phyloP scores from a whole-genome alignment of 306 rosid genomes.

The Vigna mungo region DNA sequence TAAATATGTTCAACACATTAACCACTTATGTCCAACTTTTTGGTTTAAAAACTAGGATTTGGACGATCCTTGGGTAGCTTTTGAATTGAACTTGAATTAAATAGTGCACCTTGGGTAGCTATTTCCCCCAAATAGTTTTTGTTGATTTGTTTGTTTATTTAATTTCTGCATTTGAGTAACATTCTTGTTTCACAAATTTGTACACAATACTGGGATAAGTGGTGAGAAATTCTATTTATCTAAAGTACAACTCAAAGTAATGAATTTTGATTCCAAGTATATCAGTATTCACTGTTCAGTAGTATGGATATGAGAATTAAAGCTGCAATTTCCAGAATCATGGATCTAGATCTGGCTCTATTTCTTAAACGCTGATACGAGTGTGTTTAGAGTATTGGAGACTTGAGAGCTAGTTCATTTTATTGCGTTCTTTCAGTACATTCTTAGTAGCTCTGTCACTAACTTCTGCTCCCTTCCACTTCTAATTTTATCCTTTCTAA shows the following conservation, averaged over 20 bases:
- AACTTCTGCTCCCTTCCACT: neutral
- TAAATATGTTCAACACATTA: too few species aligned
- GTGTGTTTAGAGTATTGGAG: neutral
- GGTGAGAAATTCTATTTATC: neutral
- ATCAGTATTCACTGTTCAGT: neutral
- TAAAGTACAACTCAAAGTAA: neutral
- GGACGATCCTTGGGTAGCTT: neutral
- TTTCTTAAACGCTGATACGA: neutral
- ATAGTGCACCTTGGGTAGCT: neutral
- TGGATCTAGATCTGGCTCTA: neutral
- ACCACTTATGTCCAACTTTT: too few species aligned
- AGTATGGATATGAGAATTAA: neutral
- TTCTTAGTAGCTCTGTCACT: conserved; percentile 18
- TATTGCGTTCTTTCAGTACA: neutral
- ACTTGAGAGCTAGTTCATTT: too few species aligned
- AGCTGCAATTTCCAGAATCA: neutral
- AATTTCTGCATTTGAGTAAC: neutral
- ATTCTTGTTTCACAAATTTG: neutral
- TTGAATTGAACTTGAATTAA: conserved; percentile 3
- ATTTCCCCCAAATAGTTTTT: too few species aligned
- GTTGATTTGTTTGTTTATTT: neutral
- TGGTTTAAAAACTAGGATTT: neutral
- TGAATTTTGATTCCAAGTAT: neutral
- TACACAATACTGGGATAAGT: neutral
- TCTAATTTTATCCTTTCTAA: conserved; percentile 2